Evolutionary conservation across 306 rosid species (phyloP), one percentile per base, ranked within the genome.

Genomic region (Acacia melanoxylon): DNA sequence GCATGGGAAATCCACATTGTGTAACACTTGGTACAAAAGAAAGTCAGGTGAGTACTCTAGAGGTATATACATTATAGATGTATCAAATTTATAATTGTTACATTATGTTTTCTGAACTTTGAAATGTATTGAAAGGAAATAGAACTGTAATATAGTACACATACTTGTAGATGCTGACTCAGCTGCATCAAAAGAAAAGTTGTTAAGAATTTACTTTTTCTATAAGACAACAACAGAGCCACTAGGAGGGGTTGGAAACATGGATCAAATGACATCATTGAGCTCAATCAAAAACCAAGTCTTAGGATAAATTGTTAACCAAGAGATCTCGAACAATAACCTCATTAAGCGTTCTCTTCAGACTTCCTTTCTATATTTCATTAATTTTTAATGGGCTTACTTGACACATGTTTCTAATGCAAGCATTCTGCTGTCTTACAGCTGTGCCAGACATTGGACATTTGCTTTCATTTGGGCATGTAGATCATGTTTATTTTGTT

Each of bases 1-100:
- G 99, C 79, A 92, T 93, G 98, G 99, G 99, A 85, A 95, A 95
- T 86, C 99, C 99, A 58, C 99, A 95, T 62, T 93, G 99, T 48
- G 67, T 95, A 56, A 88, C 95, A 16, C 92, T 91, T 86, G 87
- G 98, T 27, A 83, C 86, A 62, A 86, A 87, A 66, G 93, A 65
- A 80, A 87, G 48, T 56, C 91, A 89, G 97, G 99, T 95, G 58
- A 41, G 72, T 56, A 51, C 84, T 85, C 76, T 67, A 41, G 19
- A 68, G 17, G 20, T 41, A 37, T 19, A 65, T 65, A 37, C 5
- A 65, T 44, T 19, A 33, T 71, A 35, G 65, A 58, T 73, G 54
- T 66, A 29, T 72, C 77, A 59, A 6, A n/a, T 25, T 40, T 58
- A 46, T 48, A 59, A 17, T 74, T 44, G n/a, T 56, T 37, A 13